Evolutionary conservation across 2,329 filamentous ascomycete species (phyloP).

Genomic region (Endocalyx cinctus): DNA sequence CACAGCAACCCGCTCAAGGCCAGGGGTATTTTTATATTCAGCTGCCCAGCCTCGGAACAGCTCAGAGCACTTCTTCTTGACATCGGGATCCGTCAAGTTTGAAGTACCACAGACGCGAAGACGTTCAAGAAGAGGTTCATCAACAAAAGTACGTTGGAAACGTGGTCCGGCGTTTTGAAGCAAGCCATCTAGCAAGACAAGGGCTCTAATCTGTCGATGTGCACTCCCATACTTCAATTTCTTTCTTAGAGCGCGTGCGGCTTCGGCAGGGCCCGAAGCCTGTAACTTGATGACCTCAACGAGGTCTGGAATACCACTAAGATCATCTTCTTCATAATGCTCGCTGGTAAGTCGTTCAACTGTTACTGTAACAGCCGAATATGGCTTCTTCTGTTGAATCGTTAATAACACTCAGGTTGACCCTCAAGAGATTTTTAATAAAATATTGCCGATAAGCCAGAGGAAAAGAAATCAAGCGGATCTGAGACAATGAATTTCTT

Average conservation of each 20-base stretch:
- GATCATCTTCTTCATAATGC: conserved; percentile 83
- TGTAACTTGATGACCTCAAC: conserved; percentile 93
- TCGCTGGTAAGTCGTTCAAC: conserved; percentile 89
- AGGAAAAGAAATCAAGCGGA: not conserved
- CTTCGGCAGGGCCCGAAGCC: conserved; percentile 78
- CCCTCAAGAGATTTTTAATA: too few relatives aligned
- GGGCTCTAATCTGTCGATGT: conserved; percentile 85
- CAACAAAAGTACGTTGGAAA: conserved; percentile 82
- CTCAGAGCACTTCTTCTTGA: conserved; percentile 82
- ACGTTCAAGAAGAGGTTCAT: conserved; percentile 88
- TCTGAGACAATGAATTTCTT: not conserved
- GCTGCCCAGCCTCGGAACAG: conserved; percentile 83
- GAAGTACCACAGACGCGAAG: conserved; percentile 84
- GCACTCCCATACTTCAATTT: conserved; percentile 97
- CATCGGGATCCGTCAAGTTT: conserved; percentile 74
- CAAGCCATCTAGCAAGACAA: conserved; percentile 84
- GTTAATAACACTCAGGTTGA: conserved; percentile 3
- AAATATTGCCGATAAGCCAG: too few relatives aligned
- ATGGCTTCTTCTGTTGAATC: conserved; percentile 67
- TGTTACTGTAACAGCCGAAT: conserved; percentile 87
- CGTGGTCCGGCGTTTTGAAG: conserved; percentile 89
- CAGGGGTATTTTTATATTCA: conserved; percentile 75
- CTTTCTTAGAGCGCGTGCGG: conserved; percentile 87
- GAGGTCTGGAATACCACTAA: conserved; percentile 86
- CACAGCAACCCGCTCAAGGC: conserved; percentile 72